Evolutionary conservation across 176 grass and related monocot species (phyloP).

Genomic region (Aegilops tauschii): DNA sequence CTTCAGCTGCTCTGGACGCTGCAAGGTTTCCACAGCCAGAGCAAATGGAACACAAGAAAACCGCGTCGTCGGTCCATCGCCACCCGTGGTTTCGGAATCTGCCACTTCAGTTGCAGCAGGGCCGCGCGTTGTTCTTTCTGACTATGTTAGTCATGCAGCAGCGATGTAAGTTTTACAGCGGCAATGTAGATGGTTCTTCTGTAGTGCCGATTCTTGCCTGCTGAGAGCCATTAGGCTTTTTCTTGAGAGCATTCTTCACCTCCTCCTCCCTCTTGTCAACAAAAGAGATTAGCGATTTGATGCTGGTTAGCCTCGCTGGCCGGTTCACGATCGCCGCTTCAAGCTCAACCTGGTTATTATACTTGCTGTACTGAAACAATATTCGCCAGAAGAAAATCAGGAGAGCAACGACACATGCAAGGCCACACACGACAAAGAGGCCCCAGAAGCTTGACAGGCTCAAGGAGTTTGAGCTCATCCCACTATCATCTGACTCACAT

Average conservation of each 20-base stretch:
- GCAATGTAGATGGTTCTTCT: conserved; percentile 29
- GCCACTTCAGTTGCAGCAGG: conserved; percentile 13
- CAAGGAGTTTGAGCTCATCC: conserved; percentile 48
- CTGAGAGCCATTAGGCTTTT: conserved; percentile 56
- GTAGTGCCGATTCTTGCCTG: conserved; percentile 12
- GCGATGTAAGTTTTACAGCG: neutral
- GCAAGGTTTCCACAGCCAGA: neutral
- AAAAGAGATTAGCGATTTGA: conserved; percentile 78
- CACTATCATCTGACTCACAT: conserved; percentile 32
- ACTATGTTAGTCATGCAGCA: neutral
- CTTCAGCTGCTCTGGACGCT: neutral
- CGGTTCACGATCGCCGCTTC: conserved; percentile 48
- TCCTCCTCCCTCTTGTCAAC: conserved; percentile 89
- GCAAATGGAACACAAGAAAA: neutral
- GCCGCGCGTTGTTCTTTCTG: neutral
- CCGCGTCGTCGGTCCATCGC: neutral
- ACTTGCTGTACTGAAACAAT: conserved; percentile 67
- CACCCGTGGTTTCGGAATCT: neutral
- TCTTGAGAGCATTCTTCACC: conserved; percentile 67
- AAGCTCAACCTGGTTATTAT: conserved; percentile 48
- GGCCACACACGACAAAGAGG: conserved; percentile 76
- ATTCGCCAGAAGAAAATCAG: conserved; percentile 56
- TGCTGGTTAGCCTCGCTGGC: conserved; percentile 50
- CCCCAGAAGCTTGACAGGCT: conserved; percentile 73
- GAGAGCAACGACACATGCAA: conserved; percentile 65